These are phyloP conservation scores for Theobroma cacao DNA, from an alignment of 345 rosid species.

Conservation along the genomic window DNA sequence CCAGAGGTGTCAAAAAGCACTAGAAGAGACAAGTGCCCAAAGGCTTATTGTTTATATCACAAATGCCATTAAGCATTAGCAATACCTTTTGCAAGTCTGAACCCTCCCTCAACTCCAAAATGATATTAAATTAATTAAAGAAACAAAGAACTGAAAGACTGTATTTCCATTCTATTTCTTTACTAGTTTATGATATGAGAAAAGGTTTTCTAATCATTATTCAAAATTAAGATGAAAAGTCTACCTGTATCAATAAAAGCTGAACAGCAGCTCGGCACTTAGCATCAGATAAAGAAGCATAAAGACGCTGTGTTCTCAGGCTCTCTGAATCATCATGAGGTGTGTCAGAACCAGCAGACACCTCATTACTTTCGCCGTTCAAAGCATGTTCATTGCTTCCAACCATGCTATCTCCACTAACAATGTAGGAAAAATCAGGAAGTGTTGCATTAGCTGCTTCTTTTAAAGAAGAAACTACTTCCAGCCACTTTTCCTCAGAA, in stretches of 20 bases:
- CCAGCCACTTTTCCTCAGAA: conserved; percentile 91
- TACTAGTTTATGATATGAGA: background rate
- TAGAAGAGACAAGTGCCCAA: background rate
- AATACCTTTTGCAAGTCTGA: background rate
- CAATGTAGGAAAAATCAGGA: conserved; percentile 74
- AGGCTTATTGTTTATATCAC: background rate
- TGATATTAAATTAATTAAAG: no score
- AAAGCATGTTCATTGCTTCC: conserved; percentile 30
- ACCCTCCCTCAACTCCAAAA: background rate
- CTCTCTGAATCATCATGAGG: conserved; percentile 52
- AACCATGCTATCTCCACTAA: conserved; percentile 42
- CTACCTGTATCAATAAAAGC: conserved; percentile 91
- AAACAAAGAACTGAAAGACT: background rate
- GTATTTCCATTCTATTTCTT: background rate
- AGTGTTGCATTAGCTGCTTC: conserved; percentile 85
- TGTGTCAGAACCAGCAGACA: conserved; percentile 37
- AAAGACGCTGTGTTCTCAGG: conserved; percentile 44
- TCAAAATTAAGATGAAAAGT: conserved; percentile 5
- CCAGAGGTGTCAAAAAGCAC: background rate
- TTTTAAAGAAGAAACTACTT: conserved; percentile 82
- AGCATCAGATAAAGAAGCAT: conserved; percentile 69
- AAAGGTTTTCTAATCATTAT: background rate
- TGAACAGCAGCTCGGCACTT: conserved; percentile 99
- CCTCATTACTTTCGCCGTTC: conserved; percentile 43
- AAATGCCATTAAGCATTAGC: background rate